These are phyloP conservation scores for Plectosphaerella cucumerina DNA, from an alignment of 2,329 filamentous ascomycete species.

Conservation along the genomic window DNA sequence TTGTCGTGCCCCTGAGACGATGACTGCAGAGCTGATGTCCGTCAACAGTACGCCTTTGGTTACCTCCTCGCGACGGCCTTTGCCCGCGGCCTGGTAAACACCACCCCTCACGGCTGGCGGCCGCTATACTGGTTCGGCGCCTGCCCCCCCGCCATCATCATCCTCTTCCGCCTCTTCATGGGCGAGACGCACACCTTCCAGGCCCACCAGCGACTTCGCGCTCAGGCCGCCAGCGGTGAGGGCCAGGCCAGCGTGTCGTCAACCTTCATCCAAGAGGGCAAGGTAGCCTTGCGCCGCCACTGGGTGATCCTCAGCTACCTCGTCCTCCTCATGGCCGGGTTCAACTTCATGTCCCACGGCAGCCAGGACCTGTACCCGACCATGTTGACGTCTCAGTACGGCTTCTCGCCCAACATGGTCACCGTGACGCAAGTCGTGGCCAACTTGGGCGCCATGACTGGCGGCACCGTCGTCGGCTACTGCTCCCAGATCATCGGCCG, in stretches of 20 bases:
- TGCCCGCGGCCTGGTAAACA: slow-evolving; percentile 64
- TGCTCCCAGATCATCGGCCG: slow-evolving; percentile 66
- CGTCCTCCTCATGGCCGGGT: slow-evolving; percentile 82
- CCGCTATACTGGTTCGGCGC: slow-evolving; percentile 89
- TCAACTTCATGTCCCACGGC: slow-evolving; percentile 88
- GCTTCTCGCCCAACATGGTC: slow-evolving; percentile 48
- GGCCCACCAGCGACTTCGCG: slow-evolving; percentile 61
- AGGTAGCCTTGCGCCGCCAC: slow-evolving; percentile 72
- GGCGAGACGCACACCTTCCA: slow-evolving; percentile 74
- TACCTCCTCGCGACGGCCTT: slow-evolving; percentile 61
- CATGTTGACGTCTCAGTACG: slow-evolving; percentile 53
- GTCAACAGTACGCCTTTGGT: slow-evolving; percentile 50
- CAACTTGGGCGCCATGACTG: slow-evolving; percentile 60
- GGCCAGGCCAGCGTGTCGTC: slow-evolving; percentile 45
- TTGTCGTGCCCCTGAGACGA: background rate
- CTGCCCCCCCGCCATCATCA: slow-evolving; percentile 74
- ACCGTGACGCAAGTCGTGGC: slow-evolving; percentile 57
- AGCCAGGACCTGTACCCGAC: slow-evolving; percentile 61
- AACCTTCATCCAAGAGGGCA: slow-evolving; percentile 72
- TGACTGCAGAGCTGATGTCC: background rate
- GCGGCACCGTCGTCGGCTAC: slow-evolving; percentile 65
- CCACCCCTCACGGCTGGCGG: slow-evolving; percentile 75
- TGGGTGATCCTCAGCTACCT: slow-evolving; percentile 79
- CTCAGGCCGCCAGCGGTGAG: slow-evolving; percentile 23
- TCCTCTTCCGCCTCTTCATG: slow-evolving; percentile 70